Conservation (phyloP, 495 filamentous ascomycete genomes). For the Lepraria neglecta region DNA sequence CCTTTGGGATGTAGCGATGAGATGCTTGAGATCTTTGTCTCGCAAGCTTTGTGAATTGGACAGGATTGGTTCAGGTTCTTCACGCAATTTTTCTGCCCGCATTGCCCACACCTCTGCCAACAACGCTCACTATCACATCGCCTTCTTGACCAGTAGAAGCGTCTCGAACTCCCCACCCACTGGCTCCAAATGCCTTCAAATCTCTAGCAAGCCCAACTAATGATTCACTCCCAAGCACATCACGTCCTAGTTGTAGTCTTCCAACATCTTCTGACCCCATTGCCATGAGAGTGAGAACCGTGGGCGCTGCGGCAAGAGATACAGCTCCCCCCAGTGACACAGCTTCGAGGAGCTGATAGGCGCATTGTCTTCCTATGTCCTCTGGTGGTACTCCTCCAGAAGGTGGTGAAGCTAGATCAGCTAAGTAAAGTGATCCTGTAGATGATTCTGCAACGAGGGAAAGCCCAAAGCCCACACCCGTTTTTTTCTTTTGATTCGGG, state of each 20-base stretch:
- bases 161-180: conserved; percentile 82
- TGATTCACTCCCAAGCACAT: conserved; percentile 72
- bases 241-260: conserved; percentile 54
- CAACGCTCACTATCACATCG: conserved; percentile 82
- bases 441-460: conserved; percentile 87
- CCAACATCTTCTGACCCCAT: conserved; percentile 81
- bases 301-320: conserved; percentile 57
- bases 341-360: conserved; percentile 79
- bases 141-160: conserved; percentile 56
- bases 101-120: conserved; percentile 91
- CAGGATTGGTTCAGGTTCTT: conserved; percentile 17
- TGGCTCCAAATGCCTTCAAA: conserved; percentile 73
- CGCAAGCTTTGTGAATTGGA: background rate
- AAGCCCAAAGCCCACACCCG: conserved; percentile 82
- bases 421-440: conserved; percentile 75
- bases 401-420: conserved; percentile 77
- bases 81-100: conserved; percentile 89
- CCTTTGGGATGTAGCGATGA: no score
- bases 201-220: conserved; percentile 75
- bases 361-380: conserved; percentile 80
- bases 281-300: conserved; percentile 82
- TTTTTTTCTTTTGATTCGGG: conserved; percentile 56
- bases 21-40: no score
- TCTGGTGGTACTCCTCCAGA: conserved; percentile 77
- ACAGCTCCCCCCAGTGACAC: conserved; percentile 79